Evolutionary conservation across 139 green algal genomes (phyloP).

Genomic region (Chlorella vulgaris): DNA sequence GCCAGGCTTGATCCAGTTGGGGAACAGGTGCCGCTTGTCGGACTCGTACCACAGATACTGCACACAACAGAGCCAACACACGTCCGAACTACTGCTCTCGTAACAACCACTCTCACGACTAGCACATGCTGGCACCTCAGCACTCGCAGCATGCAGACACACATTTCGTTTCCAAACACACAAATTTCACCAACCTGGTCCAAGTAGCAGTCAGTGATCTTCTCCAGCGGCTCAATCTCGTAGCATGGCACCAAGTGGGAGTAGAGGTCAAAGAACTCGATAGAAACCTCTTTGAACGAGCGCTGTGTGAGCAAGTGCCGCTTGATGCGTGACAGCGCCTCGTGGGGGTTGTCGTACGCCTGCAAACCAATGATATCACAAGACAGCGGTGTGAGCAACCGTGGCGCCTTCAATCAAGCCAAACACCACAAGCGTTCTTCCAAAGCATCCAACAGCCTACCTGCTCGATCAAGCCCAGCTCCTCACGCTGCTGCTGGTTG

Average conservation of each 20-base stretch:
- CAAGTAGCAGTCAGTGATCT: constrained; percentile 99
- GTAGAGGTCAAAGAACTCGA: constrained; percentile 96
- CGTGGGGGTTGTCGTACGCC: constrained; percentile 99
- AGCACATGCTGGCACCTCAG: too few relatives aligned
- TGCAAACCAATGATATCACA: constrained; percentile 9
- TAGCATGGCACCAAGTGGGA: constrained; percentile 97
- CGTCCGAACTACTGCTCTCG: too few relatives aligned
- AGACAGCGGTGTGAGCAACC: neutral
- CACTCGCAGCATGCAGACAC: too few relatives aligned
- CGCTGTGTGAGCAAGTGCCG: constrained; percentile 98
- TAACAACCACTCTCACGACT: too few relatives aligned
- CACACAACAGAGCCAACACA: constrained; percentile 5
- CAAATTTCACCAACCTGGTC: constrained; percentile 75
- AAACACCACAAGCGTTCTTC: too few relatives aligned
- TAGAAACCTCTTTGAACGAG: constrained; percentile 97
- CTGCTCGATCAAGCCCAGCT: constrained; percentile 99
- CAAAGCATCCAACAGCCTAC: constrained; percentile 12
- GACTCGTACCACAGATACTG: constrained; percentile 84
- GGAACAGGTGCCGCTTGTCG: constrained; percentile 98
- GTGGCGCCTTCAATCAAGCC: too few relatives aligned
- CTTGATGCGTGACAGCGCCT: constrained; percentile 98
- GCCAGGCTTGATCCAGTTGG: constrained; percentile 98
- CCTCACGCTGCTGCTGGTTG: constrained; percentile 97
- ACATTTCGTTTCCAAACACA: too few relatives aligned
- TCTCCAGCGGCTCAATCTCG: constrained; percentile 99